Base-by-base conservation (phyloP, 2,329 filamentous ascomycete species). In the Clonostachys sp. region DNA sequence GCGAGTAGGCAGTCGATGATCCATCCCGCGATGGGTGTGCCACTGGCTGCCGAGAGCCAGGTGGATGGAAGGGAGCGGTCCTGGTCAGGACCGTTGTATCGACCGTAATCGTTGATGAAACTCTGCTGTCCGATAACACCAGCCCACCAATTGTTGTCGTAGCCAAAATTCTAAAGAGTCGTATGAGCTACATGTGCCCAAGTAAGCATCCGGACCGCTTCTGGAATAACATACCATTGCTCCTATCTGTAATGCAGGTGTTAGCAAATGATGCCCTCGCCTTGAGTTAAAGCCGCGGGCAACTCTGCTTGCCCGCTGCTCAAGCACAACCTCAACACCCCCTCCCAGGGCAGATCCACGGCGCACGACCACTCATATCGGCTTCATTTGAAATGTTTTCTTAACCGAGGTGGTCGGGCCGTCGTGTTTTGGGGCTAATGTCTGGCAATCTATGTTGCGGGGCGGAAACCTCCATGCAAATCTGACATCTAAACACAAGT, bases 111-210 rank as follows among this genome's bases (percentile, higher is more conserved):
- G 24, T 48, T 34, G 34, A 45, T 50, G 39, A 50, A 50, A n/a
- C 17, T 41, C 14, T 41, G 24, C 13, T 41, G 43, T 8, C 41
- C 36, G 34, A 53, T 43, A 33, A 47, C 45, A 18, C 50, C 44
- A 8, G 41, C 42, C 51, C 51, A 45, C 16, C 50, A 52, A 41
- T 40, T 45, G 40, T 52, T 52, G 42, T 52, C 50, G 45, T 48
- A 52, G 14, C 50, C 49, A 16, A 48, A 48, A 34, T 46, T 46
- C 45, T 46, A 36, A n/a, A 9, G 24, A 30, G 24, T 9, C 24
- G 24, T 30, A 8, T 30, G 24, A 30, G 24, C 24, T 30, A 9
- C 8, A 30, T 9, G 24, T 9, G 8, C 24, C 5, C 8, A 9
- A 30, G 7, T 30, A 9, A 30, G 24, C 5, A 30, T 30, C 24